Evolutionary conservation across 192 early-diverging fungal species (phyloP), one percentile per base, ranked within the genome.

Genomic region (Funneliformis geosporum): DNA sequence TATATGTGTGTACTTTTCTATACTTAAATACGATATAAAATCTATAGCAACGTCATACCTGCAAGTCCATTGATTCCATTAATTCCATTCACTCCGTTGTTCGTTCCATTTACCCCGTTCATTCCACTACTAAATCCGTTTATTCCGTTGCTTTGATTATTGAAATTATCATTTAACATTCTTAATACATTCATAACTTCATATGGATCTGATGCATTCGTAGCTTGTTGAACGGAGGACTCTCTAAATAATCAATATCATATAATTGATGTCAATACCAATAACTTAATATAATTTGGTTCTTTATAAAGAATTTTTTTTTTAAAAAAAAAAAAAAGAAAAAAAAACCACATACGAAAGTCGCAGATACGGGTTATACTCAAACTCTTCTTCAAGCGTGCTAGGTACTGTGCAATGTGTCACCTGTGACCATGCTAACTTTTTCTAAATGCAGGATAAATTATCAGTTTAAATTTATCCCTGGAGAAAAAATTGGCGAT

Each of bases 361-460:
- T 11, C 96, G 86, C 86, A 99, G 89, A 76, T 98, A 99, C 1
- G 96, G 96, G 79, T 99, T 99, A 79, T 90, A 94, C 50, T 87
- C 79, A 60, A 90, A 84, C 78, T 99, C 97, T 65, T 95, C 93
- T 14, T 86, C 94, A 81, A 99, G 94, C 1, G 94, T 95, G 23
- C 93, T 94, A 8, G 97, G 96, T 59, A 99, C 91, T 2, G 89
- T 87, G 21, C 84, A 75, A 5, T 67, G 21, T 65, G 81, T 82
- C 40, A 83, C 47, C 23, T 85, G 84, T 67, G 85, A 84, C 87
- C 90, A 91, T 46, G 81, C 80, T 21, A 89, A 87, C 82, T 94
- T 93, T 10, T 82, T 79, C 76, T 81, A 72, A 9, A 95, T 81
- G 14, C 76, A 55, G 21, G 50, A 55, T 18, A 44, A 55, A 55